Conservation (phyloP, 2,329 filamentous ascomycete species). For the Curvularia hawaiiensis region DNA sequence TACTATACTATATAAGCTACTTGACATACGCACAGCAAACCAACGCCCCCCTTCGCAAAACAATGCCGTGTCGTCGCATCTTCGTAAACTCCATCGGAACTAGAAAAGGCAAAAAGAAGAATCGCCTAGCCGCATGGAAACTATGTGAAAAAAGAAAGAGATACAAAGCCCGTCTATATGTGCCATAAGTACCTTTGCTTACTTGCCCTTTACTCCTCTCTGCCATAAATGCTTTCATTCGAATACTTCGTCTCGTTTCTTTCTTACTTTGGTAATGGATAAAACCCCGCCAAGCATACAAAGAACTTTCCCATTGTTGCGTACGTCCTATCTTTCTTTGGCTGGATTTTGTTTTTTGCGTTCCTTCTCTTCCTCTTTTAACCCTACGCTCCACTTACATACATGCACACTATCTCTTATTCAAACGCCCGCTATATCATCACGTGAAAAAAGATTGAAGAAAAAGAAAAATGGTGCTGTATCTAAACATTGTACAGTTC, state of each 20-base stretch:
- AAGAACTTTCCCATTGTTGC: conserved; percentile 16
- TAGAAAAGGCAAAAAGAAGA: conserved; percentile 10
- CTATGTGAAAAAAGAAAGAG: conserved; percentile 4
- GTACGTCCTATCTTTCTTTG: conserved; percentile 20
- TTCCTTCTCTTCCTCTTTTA: too few relatives aligned
- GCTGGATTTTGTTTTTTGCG: conserved; percentile 2
- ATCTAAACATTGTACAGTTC: conserved; percentile 48
- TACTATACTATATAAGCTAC: conserved; percentile 34
- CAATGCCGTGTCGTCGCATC: neutral
- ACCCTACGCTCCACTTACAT: too few relatives aligned
- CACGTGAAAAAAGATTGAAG: conserved; percentile 23
- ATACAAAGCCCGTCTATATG: conserved; percentile 38
- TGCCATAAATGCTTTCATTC: conserved; percentile 33
- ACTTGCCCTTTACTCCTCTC: neutral
- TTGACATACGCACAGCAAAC: neutral
- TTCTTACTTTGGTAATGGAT: conserved; percentile 1
- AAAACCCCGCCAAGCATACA: neutral
- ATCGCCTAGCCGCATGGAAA: neutral
- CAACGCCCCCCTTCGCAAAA: neutral
- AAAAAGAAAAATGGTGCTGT: neutral
- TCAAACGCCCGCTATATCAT: conserved; percentile 35
- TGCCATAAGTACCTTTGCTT: conserved; percentile 28
- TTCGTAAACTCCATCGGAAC: neutral
- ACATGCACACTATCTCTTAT: conserved; percentile 16
- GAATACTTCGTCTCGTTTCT: conserved; percentile 6